phyloP scores from a whole-genome alignment of 164 flowering plant species.

The Brasenia schreberi region DNA sequence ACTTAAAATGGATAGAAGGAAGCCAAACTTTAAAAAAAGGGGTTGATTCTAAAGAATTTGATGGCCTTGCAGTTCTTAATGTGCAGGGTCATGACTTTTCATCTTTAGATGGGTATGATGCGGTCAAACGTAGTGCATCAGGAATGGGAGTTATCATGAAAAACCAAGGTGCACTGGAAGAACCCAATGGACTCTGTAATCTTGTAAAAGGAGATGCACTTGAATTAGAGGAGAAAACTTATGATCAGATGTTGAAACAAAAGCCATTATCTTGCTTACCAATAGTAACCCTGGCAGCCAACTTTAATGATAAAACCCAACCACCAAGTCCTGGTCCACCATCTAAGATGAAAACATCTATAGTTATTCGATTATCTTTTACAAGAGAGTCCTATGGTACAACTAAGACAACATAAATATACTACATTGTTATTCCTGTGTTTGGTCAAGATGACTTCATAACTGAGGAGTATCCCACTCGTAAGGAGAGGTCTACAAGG shows the following conservation, averaged over 20 bases:
- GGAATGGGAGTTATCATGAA: slow-evolving; percentile 15
- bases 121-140: slow-evolving; percentile 1
- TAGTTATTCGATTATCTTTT: slow-evolving; percentile 70
- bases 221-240: slow-evolving; percentile 33
- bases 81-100: slow-evolving; percentile 35
- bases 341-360: slow-evolving; percentile 39
- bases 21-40: slow-evolving; percentile 23
- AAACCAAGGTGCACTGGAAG: slow-evolving; percentile 35
- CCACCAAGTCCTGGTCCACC: slow-evolving; percentile 18
- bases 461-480: not conserved
- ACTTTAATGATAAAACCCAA: slow-evolving; percentile 62
- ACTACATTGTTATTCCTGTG: too few relatives aligned
- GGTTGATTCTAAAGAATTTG: slow-evolving; percentile 24
- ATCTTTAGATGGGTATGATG: slow-evolving; percentile 37
- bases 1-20: slow-evolving; percentile 54
- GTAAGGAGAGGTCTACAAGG: slow-evolving; percentile 4
- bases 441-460: too few relatives aligned
- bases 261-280: slow-evolving; percentile 17
- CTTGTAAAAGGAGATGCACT: slow-evolving; percentile 34
- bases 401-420: not conserved
- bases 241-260: slow-evolving; percentile 22
- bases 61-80: slow-evolving; percentile 15
- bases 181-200: slow-evolving; percentile 44
- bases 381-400: slow-evolving; percentile 59
- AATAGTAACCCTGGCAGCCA: slow-evolving; percentile 37